Evolutionary conservation across 1,139 yeast species (phyloP).

Genomic region (Protomyces inouyei): DNA sequence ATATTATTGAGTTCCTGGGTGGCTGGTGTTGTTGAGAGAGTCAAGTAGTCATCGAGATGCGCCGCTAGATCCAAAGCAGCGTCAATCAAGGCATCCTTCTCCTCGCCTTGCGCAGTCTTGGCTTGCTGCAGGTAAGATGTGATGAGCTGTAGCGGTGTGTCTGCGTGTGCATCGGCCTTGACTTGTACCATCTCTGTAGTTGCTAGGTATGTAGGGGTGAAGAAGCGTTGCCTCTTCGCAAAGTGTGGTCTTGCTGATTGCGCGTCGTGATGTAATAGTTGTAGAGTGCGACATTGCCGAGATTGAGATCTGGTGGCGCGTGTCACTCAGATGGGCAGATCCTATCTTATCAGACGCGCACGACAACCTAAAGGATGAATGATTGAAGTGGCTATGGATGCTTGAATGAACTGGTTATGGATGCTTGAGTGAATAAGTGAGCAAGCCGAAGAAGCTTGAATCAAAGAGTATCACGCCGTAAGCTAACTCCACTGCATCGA

Average conservation of each 20-base stretch:
- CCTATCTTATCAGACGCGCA: neutral
- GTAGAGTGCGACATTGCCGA: too few relatives aligned
- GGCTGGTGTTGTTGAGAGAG: slow-evolving; percentile 19
- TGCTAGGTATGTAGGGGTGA: neutral
- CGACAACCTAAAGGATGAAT: too few relatives aligned
- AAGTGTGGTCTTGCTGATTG: too few relatives aligned
- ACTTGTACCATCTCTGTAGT: neutral
- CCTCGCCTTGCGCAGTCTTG: slow-evolving; percentile 17
- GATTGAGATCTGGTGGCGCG: neutral
- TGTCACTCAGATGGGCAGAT: neutral
- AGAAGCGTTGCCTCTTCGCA: too few relatives aligned
- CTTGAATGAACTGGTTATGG: too few relatives aligned
- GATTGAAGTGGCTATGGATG: too few relatives aligned
- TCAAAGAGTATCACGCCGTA: too few relatives aligned
- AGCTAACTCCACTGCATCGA: too few relatives aligned
- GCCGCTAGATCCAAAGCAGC: slow-evolving; percentile 17
- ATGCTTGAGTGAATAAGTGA: too few relatives aligned
- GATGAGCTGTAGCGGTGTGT: slow-evolving; percentile 23
- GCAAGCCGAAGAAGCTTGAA: too few relatives aligned
- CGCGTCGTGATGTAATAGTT: too few relatives aligned
- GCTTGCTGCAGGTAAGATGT: slow-evolving; percentile 14
- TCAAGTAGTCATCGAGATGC: slow-evolving; percentile 21
- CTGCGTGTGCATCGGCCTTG: slow-evolving; percentile 21
- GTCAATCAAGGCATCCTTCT: slow-evolving; percentile 19
- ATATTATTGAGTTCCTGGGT: slow-evolving; percentile 4